These are phyloP conservation scores for Sporothrix euskadiensis DNA, from an alignment of 2,329 filamentous ascomycete species.

Conservation along the genomic window DNA sequence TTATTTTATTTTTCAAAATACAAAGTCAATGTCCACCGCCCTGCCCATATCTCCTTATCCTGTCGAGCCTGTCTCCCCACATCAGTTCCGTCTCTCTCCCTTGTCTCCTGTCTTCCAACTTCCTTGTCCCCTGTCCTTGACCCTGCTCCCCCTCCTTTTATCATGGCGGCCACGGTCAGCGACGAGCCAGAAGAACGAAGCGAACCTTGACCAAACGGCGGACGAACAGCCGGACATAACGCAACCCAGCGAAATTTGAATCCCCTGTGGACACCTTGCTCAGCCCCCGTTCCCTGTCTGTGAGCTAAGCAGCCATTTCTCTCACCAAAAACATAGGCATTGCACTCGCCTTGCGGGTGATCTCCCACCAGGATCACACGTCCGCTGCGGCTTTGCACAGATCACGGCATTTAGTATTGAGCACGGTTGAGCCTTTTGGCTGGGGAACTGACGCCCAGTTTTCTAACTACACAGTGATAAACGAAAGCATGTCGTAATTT, in stretches of 20 bases:
- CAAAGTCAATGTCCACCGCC: background rate
- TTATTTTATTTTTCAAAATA: background rate
- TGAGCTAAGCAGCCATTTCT: background rate
- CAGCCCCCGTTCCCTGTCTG: slow-evolving; percentile 18
- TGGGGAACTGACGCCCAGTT: background rate
- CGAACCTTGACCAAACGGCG: background rate
- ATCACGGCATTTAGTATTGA: slow-evolving; percentile 22
- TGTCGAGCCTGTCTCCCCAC: background rate
- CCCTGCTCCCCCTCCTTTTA: slow-evolving; percentile 2
- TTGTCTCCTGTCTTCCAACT: slow-evolving; percentile 4
- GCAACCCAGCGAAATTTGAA: background rate
- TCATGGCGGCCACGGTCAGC: background rate
- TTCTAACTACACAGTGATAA: background rate
- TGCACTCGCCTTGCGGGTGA: slow-evolving; percentile 19
- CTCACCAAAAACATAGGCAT: background rate
- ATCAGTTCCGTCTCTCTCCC: background rate
- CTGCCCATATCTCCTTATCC: slow-evolving; percentile 1
- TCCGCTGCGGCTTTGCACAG: slow-evolving; percentile 17
- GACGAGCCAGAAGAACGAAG: background rate
- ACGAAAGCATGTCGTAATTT: background rate
- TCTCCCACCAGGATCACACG: slow-evolving; percentile 20
- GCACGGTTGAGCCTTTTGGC: background rate
- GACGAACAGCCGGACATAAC: background rate
- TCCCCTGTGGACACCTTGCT: background rate
- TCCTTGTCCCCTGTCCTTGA: slow-evolving; percentile 5